Evolutionary conservation across 2,329 filamentous ascomycete species (phyloP).

Genomic region (Rhinocladiella similis): DNA sequence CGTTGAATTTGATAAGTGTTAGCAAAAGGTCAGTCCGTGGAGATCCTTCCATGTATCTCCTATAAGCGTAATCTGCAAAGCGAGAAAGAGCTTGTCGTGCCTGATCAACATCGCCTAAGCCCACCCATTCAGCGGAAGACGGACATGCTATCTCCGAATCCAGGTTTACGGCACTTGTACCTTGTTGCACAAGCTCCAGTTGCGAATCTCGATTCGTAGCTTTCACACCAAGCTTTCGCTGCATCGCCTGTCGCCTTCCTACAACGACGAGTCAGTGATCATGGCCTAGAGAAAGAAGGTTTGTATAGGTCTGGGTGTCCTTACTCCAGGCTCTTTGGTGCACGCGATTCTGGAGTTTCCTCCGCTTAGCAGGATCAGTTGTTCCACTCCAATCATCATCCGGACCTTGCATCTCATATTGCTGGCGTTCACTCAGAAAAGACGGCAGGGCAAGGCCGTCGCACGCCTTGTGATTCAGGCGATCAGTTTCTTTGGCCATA

Average conservation of each 20-base stretch:
- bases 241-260: constrained; percentile 1
- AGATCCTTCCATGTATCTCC: not conserved
- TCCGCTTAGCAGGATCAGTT: constrained; percentile 21
- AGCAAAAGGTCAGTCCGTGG: constrained; percentile 1
- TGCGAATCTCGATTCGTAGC: not conserved
- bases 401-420: not conserved
- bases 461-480: not conserved
- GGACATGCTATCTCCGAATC: too few species aligned
- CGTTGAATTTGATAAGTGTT: constrained; percentile 4
- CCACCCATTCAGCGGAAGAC: too few species aligned
- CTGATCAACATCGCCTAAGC: too few species aligned
- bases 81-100: too few species aligned
- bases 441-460: not conserved
- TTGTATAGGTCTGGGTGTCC: not conserved
- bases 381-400: constrained; percentile 21
- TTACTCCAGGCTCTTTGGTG: constrained; percentile 28
- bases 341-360: constrained; percentile 27
- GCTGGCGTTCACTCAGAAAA: not conserved
- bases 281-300: not conserved
- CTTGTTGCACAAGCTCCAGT: not conserved
- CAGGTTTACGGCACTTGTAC: too few species aligned
- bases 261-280: not conserved
- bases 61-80: too few species aligned
- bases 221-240: not conserved
- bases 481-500: not conserved